These are phyloP conservation scores for Colletotrichum salicis DNA, from an alignment of 2,329 filamentous ascomycete genomes.

Conservation along the genomic window DNA sequence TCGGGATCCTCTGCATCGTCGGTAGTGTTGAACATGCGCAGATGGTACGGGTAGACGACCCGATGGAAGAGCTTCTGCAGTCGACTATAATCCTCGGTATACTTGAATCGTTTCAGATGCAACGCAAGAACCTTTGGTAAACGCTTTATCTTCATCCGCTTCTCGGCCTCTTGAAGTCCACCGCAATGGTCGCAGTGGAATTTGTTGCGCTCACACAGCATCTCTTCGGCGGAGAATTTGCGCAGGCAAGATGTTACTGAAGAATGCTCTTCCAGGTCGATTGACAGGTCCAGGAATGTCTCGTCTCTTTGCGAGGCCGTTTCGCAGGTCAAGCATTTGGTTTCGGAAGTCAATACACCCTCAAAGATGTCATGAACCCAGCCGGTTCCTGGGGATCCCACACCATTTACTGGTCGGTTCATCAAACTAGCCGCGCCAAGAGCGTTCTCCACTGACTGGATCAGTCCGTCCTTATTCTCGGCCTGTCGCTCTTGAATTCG, in stretches of 20 bases:
- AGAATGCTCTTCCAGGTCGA: conserved; percentile 93
- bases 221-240: conserved; percentile 97
- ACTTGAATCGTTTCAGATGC: conserved; percentile 97
- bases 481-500: conserved; percentile 64
- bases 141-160: conserved; percentile 98
- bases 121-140: conserved; percentile 90
- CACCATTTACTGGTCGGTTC: conserved; percentile 48
- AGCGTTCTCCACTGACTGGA: conserved; percentile 60
- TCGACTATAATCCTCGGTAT: conserved; percentile 92
- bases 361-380: conserved; percentile 99
- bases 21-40: conserved; percentile 97
- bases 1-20: conserved; percentile 95
- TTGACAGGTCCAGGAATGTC: conserved; percentile 93
- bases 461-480: conserved; percentile 54
- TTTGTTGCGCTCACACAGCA: conserved; percentile 98
- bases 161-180: conserved; percentile 95
- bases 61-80: conserved; percentile 97
- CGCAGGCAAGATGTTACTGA: conserved; percentile 95
- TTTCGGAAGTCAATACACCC: conserved; percentile 93
- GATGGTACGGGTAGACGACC: conserved; percentile 95
- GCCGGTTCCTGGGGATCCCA: conserved; percentile 72
- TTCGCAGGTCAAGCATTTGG: conserved; percentile 94
- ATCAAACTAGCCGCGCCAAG: conserved; percentile 46
- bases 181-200: conserved; percentile 99
- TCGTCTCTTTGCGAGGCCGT: conserved; percentile 95